Evolutionary conservation across 2,329 filamentous ascomycete species (phyloP), one percentile per base, ranked within the genome.

Genomic region (Tolypocladium album): DNA sequence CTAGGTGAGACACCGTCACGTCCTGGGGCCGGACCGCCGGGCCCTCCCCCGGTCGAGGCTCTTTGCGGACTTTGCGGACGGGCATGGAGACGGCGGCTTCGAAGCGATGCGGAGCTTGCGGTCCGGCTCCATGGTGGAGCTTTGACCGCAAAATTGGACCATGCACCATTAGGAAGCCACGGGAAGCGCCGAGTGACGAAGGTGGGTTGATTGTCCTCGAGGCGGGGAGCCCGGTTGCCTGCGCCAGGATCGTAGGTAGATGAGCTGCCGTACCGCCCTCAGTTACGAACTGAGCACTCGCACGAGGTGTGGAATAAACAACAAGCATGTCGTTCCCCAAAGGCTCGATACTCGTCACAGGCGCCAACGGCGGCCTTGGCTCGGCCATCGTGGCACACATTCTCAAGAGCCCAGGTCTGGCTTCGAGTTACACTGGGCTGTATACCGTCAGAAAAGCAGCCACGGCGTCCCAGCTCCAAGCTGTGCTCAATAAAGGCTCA

Each of bases 181-280:
- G 50, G 31, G 50, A 52, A 53, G 50, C 50, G 50, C 11, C 8
- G 31, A 22, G 31, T 53, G 47, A 31, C 47, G 47, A 34, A 34
- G 20, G 27, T 20, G 20, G 12, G 17, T 12, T 17, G 15, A 34
- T n/a, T 5, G 17, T 53, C 36, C 31, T n/a, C n/a, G n/a, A n/a
- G 13, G 12, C 31, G 50, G 50, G 36, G 55, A 42, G 38, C 42
- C 4, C 53, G n/a, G n/a, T 9, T 27, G 11, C 12, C n/a, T 38
- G 38, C 22, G 13, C 31, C 81, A 79, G n/a, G 84, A 86, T 59
- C 86, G 1, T n/a, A n/a, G n/a, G n/a, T n/a, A n/a, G n/a, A n/a
- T n/a, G n/a, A n/a, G n/a, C n/a, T n/a, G n/a, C n/a, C n/a, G n/a
- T n/a, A n/a, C n/a, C n/a, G n/a, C n/a, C n/a, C n/a, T 15, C 50